phyloP scores from a whole-genome alignment of 371 early-diverging fungal species.

The Mucor saturninus region DNA sequence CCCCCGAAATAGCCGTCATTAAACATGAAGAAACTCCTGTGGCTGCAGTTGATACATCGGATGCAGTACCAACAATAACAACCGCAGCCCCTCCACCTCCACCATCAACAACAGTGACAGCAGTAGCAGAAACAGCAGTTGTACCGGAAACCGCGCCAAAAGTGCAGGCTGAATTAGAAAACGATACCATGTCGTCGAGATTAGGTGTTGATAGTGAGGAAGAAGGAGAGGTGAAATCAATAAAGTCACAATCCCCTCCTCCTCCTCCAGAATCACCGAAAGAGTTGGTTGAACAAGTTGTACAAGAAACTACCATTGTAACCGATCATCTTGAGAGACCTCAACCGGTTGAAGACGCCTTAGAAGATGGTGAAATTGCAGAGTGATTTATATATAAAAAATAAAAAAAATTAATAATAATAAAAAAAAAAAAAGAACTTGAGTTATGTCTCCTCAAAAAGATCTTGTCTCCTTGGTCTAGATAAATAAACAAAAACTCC shows the following conservation, averaged over 20 bases:
- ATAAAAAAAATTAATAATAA: no score
- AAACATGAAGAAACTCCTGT: not conserved
- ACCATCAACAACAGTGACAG: no score
- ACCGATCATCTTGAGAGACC: not conserved
- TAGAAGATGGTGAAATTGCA: conserved; percentile 51
- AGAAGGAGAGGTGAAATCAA: conserved; percentile 47
- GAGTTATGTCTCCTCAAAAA: no score
- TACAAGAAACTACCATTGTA: not conserved
- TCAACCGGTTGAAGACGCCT: conserved; percentile 25
- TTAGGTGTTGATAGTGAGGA: conserved; percentile 45
- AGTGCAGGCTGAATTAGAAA: not conserved
- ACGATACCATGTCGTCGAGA: conserved; percentile 6
- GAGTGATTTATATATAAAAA: conserved; percentile 19
- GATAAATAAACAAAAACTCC: no score
- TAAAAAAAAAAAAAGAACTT: no score
- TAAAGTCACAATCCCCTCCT: conserved; percentile 33
- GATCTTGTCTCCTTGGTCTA: no score
- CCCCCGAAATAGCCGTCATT: not conserved
- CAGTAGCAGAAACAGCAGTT: not conserved
- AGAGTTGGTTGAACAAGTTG: not conserved
- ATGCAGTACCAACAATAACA: not conserved
- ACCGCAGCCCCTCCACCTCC: no score
- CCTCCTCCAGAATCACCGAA: conserved; percentile 18
- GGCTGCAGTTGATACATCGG: not conserved
- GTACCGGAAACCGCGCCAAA: not conserved